Conservation (phyloP, 1,139 yeast species). For the Geotrichum australiense region DNA sequence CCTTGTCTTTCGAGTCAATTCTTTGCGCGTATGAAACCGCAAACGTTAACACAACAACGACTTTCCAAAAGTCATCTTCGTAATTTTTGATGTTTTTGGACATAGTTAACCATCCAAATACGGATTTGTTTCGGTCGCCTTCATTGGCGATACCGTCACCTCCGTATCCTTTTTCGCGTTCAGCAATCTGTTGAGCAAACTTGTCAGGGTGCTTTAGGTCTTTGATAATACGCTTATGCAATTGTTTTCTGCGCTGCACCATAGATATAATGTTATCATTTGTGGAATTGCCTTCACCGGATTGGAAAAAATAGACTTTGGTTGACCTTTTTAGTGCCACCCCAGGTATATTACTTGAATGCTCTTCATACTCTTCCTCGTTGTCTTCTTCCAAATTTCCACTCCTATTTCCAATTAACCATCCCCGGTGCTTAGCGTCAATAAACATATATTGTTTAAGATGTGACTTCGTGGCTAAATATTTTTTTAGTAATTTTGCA, state of each 20-base stretch:
- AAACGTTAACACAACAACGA: slow-evolving; percentile 14
- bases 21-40: slow-evolving; percentile 17
- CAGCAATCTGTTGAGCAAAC: slow-evolving; percentile 4
- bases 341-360: too few relatives aligned
- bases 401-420: slow-evolving; percentile 19
- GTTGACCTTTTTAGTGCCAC: slow-evolving; percentile 11
- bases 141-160: slow-evolving; percentile 10
- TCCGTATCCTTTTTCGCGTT: neutral
- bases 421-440: slow-evolving; percentile 6
- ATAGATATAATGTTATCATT: slow-evolving; percentile 16
- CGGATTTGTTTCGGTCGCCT: slow-evolving; percentile 11
- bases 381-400: neutral
- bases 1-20: slow-evolving; percentile 13
- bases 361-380: slow-evolving; percentile 1
- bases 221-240: slow-evolving; percentile 14
- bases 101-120: slow-evolving; percentile 19
- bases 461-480: neutral
- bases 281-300: slow-evolving; percentile 8
- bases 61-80: slow-evolving; percentile 10
- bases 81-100: slow-evolving; percentile 9
- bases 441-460: slow-evolving; percentile 5
- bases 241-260: slow-evolving; percentile 16
- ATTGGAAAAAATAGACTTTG: slow-evolving; percentile 15
- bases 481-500: neutral
- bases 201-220: slow-evolving; percentile 11